phyloP scores from a whole-genome alignment of 805 yeast species.

The Scheffersomyces lignosus region DNA sequence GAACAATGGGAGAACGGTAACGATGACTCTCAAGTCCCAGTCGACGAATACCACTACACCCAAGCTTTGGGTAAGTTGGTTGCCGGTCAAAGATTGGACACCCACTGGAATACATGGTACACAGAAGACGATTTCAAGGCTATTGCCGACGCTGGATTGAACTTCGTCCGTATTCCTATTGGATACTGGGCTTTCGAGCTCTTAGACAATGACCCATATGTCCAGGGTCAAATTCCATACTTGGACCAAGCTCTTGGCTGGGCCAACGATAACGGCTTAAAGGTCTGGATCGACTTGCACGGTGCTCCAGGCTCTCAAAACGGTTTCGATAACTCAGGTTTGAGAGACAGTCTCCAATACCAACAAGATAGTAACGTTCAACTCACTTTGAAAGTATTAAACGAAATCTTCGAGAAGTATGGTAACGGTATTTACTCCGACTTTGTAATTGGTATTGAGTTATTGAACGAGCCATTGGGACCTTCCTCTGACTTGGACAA shows the following conservation, averaged over 20 bases:
- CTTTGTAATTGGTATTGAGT: slow-evolving; percentile 79
- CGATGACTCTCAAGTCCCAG: slow-evolving; percentile 51
- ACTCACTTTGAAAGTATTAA: slow-evolving; percentile 56
- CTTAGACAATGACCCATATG: slow-evolving; percentile 75
- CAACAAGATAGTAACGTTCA: slow-evolving; percentile 53
- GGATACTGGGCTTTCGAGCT: slow-evolving; percentile 90
- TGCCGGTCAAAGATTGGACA: slow-evolving; percentile 50
- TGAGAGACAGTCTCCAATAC: slow-evolving; percentile 63
- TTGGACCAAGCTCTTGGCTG: slow-evolving; percentile 77
- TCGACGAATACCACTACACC: slow-evolving; percentile 79
- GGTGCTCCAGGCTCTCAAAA: slow-evolving; percentile 98
- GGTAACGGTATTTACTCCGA: slow-evolving; percentile 61
- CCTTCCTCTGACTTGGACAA: slow-evolving; percentile 58
- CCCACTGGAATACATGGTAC: slow-evolving; percentile 81
- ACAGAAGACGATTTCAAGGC: slow-evolving; percentile 67
- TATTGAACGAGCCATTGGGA: slow-evolving; percentile 89
- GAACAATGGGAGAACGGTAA: slow-evolving; percentile 37
- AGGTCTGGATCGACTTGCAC: slow-evolving; percentile 90
- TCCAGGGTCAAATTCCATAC: slow-evolving; percentile 73
- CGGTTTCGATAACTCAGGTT: slow-evolving; percentile 93
- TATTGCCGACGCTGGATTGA: slow-evolving; percentile 66
- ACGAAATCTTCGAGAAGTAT: slow-evolving; percentile 59
- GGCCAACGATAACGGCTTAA: slow-evolving; percentile 61
- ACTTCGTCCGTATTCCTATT: slow-evolving; percentile 85
- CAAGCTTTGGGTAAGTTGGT: slow-evolving; percentile 58